A percentile compares a stretch with the other conserved stretches of the same genome.
These are phyloP conservation scores for Stachybotrys chlorohalonatus DNA, from an alignment of 2,329 filamentous ascomycete genomes.

Conservation along the genomic window DNA sequence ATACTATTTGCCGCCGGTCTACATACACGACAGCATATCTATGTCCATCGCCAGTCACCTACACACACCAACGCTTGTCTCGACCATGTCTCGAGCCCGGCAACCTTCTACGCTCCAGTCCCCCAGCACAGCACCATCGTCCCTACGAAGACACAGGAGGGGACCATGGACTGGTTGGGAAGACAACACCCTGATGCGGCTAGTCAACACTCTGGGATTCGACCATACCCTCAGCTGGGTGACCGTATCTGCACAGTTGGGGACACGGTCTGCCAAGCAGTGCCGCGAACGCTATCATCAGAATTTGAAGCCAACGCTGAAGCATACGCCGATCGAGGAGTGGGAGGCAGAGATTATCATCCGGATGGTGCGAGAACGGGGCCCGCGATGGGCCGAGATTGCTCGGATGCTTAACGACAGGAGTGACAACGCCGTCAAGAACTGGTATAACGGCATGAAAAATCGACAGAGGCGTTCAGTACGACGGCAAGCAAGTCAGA, in stretches of 20 bases:
- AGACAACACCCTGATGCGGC: slow-evolving; percentile 59
- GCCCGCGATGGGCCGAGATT: slow-evolving; percentile 90
- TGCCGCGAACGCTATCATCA: slow-evolving; percentile 92
- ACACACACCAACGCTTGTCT: too few relatives aligned
- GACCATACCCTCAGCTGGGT: slow-evolving; percentile 74
- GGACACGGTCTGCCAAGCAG: slow-evolving; percentile 80
- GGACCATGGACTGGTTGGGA: slow-evolving; percentile 79
- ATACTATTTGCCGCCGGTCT: too few relatives aligned
- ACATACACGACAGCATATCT: too few relatives aligned
- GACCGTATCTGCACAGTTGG: slow-evolving; percentile 66
- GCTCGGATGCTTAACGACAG: slow-evolving; percentile 71
- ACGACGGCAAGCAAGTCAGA: background rate
- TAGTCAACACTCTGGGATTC: slow-evolving; percentile 60
- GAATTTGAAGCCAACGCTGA: slow-evolving; percentile 71
- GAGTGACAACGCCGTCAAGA: slow-evolving; percentile 94
- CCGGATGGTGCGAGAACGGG: slow-evolving; percentile 65
- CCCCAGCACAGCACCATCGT: slow-evolving; percentile 4
- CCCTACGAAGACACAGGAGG: slow-evolving; percentile 30
- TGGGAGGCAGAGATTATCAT: slow-evolving; percentile 69
- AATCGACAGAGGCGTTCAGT: slow-evolving; percentile 53
- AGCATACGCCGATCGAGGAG: slow-evolving; percentile 62
- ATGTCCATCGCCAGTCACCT: too few relatives aligned
- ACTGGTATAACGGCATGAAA: slow-evolving; percentile 94
- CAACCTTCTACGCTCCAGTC: background rate
- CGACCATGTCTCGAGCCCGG: background rate